Base-by-base conservation (phyloP, 2,329 filamentous ascomycete genomes). In the Epichloe scottii region DNA sequence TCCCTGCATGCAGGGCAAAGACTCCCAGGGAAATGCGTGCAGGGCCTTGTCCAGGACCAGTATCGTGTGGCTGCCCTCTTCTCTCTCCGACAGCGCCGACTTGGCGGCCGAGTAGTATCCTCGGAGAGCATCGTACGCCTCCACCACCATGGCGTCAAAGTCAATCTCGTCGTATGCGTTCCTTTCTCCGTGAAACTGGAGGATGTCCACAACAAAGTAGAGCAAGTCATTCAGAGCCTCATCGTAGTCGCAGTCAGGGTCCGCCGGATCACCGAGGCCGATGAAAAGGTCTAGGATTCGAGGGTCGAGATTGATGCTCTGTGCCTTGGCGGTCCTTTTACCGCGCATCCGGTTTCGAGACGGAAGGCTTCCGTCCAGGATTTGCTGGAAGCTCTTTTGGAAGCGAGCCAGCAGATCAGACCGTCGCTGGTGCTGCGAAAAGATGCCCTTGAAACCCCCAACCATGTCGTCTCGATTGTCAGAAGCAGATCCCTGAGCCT, bases 121-220 rank as follows among this genome's bases (percentile, higher is more conserved):
- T 47, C 83, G 80, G 26, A 98, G 71, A 2, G 89, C 88, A 67
- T 96, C 91, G 39, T 89, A 78, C 0, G 87, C 88, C 59, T 95
- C 89, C 39, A 97, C 77, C 5, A 90, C 82, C 80, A 98, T 94
- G 58, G 77, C 71, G 56, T 98, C 93, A 62, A 97, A 95, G 66
- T 97, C 91, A 55, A 98, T 87, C 69, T 98, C 93, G 59, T 98
- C 93, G 67, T 96, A 96, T 0, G 94, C 93, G 63, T 97, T 98
- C 46, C 83, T 80, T 68, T 98, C 94, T 15, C 93, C 93, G 59
- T 95, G 88, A 66, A 98, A 97, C 64, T 97, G 93, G 3, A 98
- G 74, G 48, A 97, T 90, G 60, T 98, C 93, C 5, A 98, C 84
- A 1, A 97, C 87, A 63, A 97, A 97, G 68, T 96, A 97, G 3